Evolutionary conservation across 2,329 filamentous ascomycete genomes (phyloP), one percentile per base, ranked within the genome.

Genomic region (Fusarium stilboides): DNA sequence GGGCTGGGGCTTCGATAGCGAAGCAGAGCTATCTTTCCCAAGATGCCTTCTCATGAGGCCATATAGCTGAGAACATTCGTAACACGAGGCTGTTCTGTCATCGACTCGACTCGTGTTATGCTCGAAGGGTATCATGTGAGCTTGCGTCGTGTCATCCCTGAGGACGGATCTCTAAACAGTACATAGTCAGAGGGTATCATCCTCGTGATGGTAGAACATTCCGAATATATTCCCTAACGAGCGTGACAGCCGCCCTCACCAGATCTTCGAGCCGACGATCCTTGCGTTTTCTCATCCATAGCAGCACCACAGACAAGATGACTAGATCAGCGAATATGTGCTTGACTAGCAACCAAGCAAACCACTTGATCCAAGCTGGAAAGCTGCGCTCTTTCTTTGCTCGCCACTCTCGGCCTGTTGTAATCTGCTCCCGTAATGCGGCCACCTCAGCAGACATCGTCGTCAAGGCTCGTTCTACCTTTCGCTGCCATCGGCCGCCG

Each of bases 371-470:
- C 93, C 93, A 97, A 2, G 89, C 86, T 49, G 88, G 85, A 24
- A 92, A 79, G 55, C 87, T 90, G 65, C 87, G 88, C 65, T 88
- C 87, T 70, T 87, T 90, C 70, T 87, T 88, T 19, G 88, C 86
- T 65, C 88, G 87, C 81, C 92, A 92, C 70, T 95, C 88, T 14
- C 92, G 86, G 0, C 93, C 90, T 0, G 89, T 87, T 55, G 94
- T 91, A 71, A 98, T 91, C 77, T 98, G 94, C 80, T 99, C 96
- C 36, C 96, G 88, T 65, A 98, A 81, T 1, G 96, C 96, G 2
- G 96, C 94, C 33, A 99, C 89, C 80, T 99, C 96, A 17, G 94
- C 92, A 7, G 94, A 97, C 81, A 98, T 90, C 73, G 94, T 93
- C 57, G 95, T 93, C 58, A 98, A 85, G 22, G 94, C 93, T 43